Conservation (phyloP, 106 monocot genomes). For the Triglochin maritima region DNA sequence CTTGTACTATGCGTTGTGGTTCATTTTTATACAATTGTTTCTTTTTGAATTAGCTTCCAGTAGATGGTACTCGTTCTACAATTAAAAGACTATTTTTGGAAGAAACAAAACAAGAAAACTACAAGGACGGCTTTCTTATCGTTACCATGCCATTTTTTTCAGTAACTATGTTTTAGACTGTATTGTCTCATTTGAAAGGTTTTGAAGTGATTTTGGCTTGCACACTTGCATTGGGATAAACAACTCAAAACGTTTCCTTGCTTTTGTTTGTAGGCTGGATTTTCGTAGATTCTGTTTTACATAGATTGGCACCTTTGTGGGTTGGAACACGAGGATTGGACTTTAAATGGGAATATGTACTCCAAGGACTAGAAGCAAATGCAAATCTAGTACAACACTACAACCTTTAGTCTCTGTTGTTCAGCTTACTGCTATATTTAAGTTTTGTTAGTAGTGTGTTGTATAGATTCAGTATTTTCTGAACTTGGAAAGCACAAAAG, state of each 20-base stretch:
- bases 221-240: background rate
- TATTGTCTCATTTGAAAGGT: background rate
- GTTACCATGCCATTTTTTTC: too few species aligned
- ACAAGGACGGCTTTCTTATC: too few species aligned
- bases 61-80: too few species aligned
- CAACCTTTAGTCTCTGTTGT: background rate
- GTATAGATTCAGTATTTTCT: too few species aligned
- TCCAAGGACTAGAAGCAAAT: constrained; percentile 75
- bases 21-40: too few species aligned
- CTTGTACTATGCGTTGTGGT: too few species aligned
- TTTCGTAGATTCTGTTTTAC: constrained; percentile 71
- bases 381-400: constrained; percentile 71
- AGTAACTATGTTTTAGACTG: background rate
- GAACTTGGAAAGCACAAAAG: too few species aligned
- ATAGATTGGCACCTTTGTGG: constrained; percentile 65
- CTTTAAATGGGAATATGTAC: constrained; percentile 66
- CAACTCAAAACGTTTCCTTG: background rate
- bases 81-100: too few species aligned
- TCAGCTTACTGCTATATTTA: too few species aligned
- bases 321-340: constrained; percentile 67
- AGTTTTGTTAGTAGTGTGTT: too few species aligned
- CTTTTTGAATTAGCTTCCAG: too few species aligned
- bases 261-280: constrained; percentile 49
- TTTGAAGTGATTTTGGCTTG: background rate
- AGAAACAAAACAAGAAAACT: too few species aligned